Evolutionary conservation across 257 asterid genomes (phyloP), one percentile per base, ranked within the genome.

Genomic region (Capsicum pubescens): DNA sequence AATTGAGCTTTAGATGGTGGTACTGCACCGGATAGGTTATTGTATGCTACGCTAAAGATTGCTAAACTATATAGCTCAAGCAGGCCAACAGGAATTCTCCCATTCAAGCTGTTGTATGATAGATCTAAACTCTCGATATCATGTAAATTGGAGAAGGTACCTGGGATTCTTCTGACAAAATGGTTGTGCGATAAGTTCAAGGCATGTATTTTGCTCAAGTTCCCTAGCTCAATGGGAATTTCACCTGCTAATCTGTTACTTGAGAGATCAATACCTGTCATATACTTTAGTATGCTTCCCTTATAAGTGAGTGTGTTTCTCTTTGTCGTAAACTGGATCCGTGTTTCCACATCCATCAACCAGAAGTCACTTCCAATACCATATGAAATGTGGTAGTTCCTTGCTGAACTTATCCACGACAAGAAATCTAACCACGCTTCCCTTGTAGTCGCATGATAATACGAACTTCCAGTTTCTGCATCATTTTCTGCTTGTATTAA

Each of bases 251-350:
- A n/a, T 39, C 17, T 17, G 13, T 70, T 83, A 32, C 50, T 68
- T 52, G 85, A 83, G 12, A 83, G 58, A 83, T 83, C 71, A 39
- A 57, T 71, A 68, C 58, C 85, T 0, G 81, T 69, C 81, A 83
- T 69, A 19, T 52, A 36, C 4, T n/a, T 0, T 15, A 83, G 68
- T 13, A 69, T 35, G 26, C 12, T 56, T 21, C 70, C 36, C 57
- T 69, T 42, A 1, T 83, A 83, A 32, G 70, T 0, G 32, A 69
- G 13, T 11, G 17, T n/a, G 39, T 61, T 81, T 17, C 78, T 46
- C 52, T 81, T 81, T 3, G 84, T 81, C 16, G 48, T 12, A 56
- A 81, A 63, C 15, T 64, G 13, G 11, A 8, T 61, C 21, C 9
- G 54, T 0, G 56, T 42, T 46, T 46, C 48, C 61, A 21, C 7